phyloP scores from a whole-genome alignment of 2,329 filamentous ascomycete species.

The Alternaria brassicae region DNA sequence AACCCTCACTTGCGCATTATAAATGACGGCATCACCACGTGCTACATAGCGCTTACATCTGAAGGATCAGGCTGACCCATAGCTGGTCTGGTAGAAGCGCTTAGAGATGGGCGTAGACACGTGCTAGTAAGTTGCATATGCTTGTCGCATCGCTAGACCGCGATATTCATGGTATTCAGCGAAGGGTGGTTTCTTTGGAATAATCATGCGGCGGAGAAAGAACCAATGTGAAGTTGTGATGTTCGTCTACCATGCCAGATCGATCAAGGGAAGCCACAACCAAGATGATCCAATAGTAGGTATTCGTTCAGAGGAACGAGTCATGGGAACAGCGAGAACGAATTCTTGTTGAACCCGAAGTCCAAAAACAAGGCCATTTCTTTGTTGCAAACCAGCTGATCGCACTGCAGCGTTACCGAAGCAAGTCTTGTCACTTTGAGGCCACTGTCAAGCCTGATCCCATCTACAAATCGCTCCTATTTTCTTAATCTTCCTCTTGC shows the following conservation, averaged over 20 bases:
- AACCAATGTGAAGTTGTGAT: background rate
- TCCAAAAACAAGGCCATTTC: background rate
- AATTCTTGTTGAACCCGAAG: background rate
- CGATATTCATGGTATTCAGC: background rate
- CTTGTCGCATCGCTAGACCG: background rate
- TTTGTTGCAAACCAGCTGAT: background rate
- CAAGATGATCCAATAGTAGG: no score
- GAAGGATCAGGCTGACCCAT: background rate
- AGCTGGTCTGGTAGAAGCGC: no score
- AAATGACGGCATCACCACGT: background rate
- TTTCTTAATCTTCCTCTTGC: background rate
- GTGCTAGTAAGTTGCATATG: background rate
- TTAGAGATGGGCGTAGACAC: no score
- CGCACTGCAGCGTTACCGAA: background rate
- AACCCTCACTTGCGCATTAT: background rate
- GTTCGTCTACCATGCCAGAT: background rate
- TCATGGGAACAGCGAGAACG: no score
- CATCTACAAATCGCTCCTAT: no score
- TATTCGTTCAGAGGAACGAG: no score
- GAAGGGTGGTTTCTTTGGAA: background rate
- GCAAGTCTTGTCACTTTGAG: no score
- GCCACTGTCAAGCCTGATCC: no score
- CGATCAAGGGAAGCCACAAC: no score
- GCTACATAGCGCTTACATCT: background rate
- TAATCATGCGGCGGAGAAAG: background rate